phyloP scores from a whole-genome alignment of 257 asterid species.

The Gentiana straminea region DNA sequence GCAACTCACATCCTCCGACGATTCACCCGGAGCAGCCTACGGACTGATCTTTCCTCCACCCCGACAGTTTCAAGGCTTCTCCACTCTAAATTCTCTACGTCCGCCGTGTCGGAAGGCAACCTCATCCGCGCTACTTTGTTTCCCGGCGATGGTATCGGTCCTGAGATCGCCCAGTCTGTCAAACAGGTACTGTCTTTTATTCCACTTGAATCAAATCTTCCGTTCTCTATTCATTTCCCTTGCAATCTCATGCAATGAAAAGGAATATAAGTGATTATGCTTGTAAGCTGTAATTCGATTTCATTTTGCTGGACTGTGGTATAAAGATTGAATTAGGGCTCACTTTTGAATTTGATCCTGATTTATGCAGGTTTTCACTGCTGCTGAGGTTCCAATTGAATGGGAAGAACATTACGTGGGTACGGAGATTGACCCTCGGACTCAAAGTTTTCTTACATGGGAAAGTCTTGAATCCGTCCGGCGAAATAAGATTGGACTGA shows the following conservation, averaged over 20 bases:
- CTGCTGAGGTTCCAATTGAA: constrained; percentile 85
- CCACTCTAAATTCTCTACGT: constrained; percentile 31
- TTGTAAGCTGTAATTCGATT: background rate
- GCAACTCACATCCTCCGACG: constrained; percentile 60
- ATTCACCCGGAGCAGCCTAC: constrained; percentile 32
- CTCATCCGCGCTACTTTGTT: constrained; percentile 88
- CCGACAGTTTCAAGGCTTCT: constrained; percentile 21
- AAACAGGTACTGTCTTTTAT: constrained; percentile 35
- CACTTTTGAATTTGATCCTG: constrained; percentile 1
- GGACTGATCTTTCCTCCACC: constrained; percentile 18
- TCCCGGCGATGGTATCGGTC: constrained; percentile 97
- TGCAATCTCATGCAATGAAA: no score
- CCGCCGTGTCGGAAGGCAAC: constrained; percentile 32
- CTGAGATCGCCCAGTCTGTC: constrained; percentile 87
- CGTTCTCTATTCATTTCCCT: no score
- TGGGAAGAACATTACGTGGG: constrained; percentile 98
- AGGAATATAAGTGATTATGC: background rate
- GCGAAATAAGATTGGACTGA: constrained; percentile 71
- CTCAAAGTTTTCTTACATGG: constrained; percentile 95
- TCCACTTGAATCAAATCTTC: background rate
- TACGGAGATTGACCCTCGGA: constrained; percentile 76
- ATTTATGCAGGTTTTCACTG: constrained; percentile 49
- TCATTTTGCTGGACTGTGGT: background rate
- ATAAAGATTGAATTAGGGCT: background rate
- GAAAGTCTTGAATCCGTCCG: constrained; percentile 94